Base-by-base conservation (phyloP, 2,329 filamentous ascomycete species). In the Penicillium janthinellum region DNA sequence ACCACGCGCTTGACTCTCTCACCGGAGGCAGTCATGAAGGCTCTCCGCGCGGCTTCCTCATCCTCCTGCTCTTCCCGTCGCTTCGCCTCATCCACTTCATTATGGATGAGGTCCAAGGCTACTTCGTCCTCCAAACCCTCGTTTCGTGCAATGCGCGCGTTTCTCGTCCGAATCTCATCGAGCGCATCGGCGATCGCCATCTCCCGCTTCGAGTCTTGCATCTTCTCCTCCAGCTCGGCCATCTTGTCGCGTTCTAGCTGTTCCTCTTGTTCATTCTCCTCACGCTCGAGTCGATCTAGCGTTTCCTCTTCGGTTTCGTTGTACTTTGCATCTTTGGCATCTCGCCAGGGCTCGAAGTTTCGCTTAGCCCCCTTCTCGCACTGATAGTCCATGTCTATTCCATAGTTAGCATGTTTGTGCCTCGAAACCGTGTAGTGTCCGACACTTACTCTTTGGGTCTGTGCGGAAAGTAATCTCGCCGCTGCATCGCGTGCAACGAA, bases 161-260 rank as follows among this genome's bases (percentile, higher is more conserved):
- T 99, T 64, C 94, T 82, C 54, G 91, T 94, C 57, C 94, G 84
- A 58, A 99, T 97, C 78, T 97, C 93, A 75, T 99, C 95, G 57
- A 99, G 79, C 7, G 93, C 94, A 80, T 99, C 95, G 1, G 95
- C 95, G 47, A 97, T 91, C 17, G 90, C 91, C 93, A 99, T 99
- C 77, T 99, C 95, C 42, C 90, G 84, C 80, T 95, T 93, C 0
- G 93, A 93, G 75, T 99, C 95, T 22, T 90, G 80, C 57, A 94
- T 96, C 80, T 98, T 98, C 64, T 90, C 89, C 79, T 99, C 95
- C 49, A 99, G 79, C 73, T 97, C 93, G 58, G 90, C 90, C 96
- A 99, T 99, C 22, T 92, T 91, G 75, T 97, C 93, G 65, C 88
- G 84, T 75, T 96, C 92, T 59, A 88, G 85, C 65, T 88, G 79